phyloP scores from a whole-genome alignment of 148 eudicot genomes.

The Vaccinium darrowii region DNA sequence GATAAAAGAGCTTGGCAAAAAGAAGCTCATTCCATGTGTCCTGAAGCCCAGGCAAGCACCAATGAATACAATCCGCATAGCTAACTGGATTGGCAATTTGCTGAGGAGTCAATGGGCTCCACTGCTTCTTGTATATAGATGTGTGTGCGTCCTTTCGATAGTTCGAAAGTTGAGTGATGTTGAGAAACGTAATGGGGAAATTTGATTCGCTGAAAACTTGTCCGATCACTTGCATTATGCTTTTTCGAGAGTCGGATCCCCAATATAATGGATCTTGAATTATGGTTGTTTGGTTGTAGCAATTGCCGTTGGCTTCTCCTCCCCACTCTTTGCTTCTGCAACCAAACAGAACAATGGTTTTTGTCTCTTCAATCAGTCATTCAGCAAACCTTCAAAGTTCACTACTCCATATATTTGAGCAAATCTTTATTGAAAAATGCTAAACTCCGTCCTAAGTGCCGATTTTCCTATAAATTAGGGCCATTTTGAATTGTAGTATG shows the following conservation, averaged over 20 bases:
- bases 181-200: slow-evolving; percentile 67
- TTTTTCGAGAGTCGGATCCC: slow-evolving; percentile 69
- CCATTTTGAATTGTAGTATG: too few relatives aligned
- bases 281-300: slow-evolving; percentile 73
- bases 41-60: slow-evolving; percentile 93
- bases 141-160: slow-evolving; percentile 93
- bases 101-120: slow-evolving; percentile 73
- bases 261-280: slow-evolving; percentile 71
- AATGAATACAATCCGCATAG: slow-evolving; percentile 91
- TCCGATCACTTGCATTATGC: slow-evolving; percentile 71
- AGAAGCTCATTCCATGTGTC: slow-evolving; percentile 97
- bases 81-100: slow-evolving; percentile 72
- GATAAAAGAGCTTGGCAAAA: slow-evolving; percentile 83
- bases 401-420: too few relatives aligned
- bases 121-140: slow-evolving; percentile 87
- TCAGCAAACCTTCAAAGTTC: background rate
- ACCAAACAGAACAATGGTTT: background rate
- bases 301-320: slow-evolving; percentile 62
- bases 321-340: slow-evolving; percentile 87
- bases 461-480: too few relatives aligned
- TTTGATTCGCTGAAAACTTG: slow-evolving; percentile 60
- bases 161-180: slow-evolving; percentile 76
- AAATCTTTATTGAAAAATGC: too few relatives aligned
- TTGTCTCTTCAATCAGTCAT: background rate
- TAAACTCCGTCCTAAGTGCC: too few relatives aligned